A percentile compares a stretch with the other conserved stretches of the same genome.
phyloP scores from a whole-genome alignment of 1,284 basidiomycete species.

The Coniferiporia weirii region DNA sequence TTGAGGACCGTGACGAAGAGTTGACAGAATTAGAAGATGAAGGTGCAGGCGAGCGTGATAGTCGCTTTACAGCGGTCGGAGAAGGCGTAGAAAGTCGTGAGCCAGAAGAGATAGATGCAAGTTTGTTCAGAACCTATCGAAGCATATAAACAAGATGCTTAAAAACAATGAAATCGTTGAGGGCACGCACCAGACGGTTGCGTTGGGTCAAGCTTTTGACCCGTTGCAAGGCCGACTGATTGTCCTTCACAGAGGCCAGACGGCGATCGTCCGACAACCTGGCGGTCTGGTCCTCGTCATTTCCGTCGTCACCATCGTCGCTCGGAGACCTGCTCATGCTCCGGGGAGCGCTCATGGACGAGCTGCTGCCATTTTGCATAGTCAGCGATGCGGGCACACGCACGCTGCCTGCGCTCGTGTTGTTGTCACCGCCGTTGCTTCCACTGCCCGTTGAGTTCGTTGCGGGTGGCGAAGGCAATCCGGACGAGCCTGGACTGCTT shows the following conservation, averaged over 20 bases:
- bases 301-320: constrained; percentile 39
- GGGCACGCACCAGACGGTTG: constrained; percentile 64
- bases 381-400: constrained; percentile 33
- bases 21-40: constrained; percentile 30
- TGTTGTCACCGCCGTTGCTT: constrained; percentile 58
- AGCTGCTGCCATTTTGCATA: constrained; percentile 33
- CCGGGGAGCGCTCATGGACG: constrained; percentile 21
- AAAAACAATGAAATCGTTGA: constrained; percentile 5
- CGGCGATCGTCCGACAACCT: constrained; percentile 38
- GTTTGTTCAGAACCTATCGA: constrained; percentile 59
- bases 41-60: constrained; percentile 26
- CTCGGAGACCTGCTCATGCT: constrained; percentile 29
- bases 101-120: constrained; percentile 50
- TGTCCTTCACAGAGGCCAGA: constrained; percentile 36
- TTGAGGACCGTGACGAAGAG: constrained; percentile 23
- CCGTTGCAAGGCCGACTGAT: constrained; percentile 53
- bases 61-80: constrained; percentile 27
- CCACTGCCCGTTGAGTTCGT: constrained; percentile 78
- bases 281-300: constrained; percentile 63
- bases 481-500: constrained; percentile 34
- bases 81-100: constrained; percentile 44
- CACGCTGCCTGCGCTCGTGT: constrained; percentile 43
- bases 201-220: constrained; percentile 64
- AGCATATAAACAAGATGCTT: constrained; percentile 2
- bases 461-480: constrained; percentile 71